Evolutionary conservation across 2,329 filamentous ascomycete genomes (phyloP).

Genomic region (Penicillium italicum): DNA sequence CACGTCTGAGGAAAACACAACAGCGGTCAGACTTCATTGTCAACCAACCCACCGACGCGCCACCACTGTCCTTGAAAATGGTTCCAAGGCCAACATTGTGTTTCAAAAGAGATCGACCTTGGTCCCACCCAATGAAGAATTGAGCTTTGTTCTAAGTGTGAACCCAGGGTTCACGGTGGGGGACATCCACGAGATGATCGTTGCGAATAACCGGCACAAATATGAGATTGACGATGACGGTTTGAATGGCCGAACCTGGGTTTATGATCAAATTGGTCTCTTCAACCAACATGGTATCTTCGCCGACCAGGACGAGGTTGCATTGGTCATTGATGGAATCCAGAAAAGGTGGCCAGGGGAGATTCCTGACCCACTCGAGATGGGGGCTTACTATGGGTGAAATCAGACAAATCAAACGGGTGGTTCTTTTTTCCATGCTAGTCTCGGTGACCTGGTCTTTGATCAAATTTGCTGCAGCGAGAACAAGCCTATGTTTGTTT

Average conservation of each 20-base stretch:
- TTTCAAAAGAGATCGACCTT: not conserved
- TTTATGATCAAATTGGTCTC: not conserved
- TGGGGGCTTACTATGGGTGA: no score
- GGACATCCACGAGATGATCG: not conserved
- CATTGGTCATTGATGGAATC: no score
- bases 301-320: no score
- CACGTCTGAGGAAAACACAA: not conserved
- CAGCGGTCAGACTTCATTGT: not conserved
- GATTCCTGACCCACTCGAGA: no score
- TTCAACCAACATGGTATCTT: not conserved
- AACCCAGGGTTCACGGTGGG: not conserved
- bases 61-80: not conserved
- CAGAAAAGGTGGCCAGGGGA: no score
- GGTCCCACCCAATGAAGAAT: not conserved
- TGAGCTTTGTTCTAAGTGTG: not conserved
- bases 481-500: no score
- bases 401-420: no score
- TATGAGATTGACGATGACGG: not conserved
- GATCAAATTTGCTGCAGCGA: no score
- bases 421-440: no score
- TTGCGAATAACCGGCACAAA: not conserved
- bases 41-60: no score
- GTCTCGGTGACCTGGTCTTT: no score
- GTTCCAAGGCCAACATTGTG: not conserved
- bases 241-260: not conserved